Evolutionary conservation across 1,139 yeast genomes (phyloP).

Genomic region (Taiozyma sp.): DNA sequence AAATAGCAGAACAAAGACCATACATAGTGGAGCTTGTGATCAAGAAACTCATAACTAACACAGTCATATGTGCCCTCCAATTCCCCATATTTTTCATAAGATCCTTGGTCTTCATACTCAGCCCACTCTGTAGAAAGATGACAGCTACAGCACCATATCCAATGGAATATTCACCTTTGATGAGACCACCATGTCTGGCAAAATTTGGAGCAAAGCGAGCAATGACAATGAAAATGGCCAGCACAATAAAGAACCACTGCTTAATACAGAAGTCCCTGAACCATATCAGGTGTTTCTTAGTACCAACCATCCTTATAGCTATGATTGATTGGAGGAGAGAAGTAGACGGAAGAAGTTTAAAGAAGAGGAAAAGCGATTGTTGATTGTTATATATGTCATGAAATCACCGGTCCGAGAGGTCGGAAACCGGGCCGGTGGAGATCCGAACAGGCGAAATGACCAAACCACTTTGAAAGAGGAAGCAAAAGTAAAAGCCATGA

Average conservation of each 20-base stretch:
- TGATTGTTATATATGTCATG: background rate
- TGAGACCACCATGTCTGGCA: slow-evolving; percentile 78
- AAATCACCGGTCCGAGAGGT: background rate
- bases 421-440: background rate
- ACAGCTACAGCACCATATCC: slow-evolving; percentile 86
- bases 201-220: slow-evolving; percentile 78
- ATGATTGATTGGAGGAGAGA: background rate
- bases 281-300: slow-evolving; percentile 6
- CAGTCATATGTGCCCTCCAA: slow-evolving; percentile 81
- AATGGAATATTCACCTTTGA: slow-evolving; percentile 67
- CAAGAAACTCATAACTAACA: slow-evolving; percentile 61
- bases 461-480: background rate
- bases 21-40: slow-evolving; percentile 70
- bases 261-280: slow-evolving; percentile 19
- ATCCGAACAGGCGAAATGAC: background rate
- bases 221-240: slow-evolving; percentile 67
- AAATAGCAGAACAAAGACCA: slow-evolving; percentile 68
- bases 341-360: too few species aligned
- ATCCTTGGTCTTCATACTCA: slow-evolving; percentile 63
- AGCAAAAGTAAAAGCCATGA: background rate
- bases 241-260: slow-evolving; percentile 71
- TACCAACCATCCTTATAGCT: background rate
- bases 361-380: background rate
- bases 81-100: slow-evolving; percentile 55
- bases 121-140: slow-evolving; percentile 74